Base-by-base conservation (phyloP, 1,284 basidiomycete genomes). In the Malassezia equina region DNA sequence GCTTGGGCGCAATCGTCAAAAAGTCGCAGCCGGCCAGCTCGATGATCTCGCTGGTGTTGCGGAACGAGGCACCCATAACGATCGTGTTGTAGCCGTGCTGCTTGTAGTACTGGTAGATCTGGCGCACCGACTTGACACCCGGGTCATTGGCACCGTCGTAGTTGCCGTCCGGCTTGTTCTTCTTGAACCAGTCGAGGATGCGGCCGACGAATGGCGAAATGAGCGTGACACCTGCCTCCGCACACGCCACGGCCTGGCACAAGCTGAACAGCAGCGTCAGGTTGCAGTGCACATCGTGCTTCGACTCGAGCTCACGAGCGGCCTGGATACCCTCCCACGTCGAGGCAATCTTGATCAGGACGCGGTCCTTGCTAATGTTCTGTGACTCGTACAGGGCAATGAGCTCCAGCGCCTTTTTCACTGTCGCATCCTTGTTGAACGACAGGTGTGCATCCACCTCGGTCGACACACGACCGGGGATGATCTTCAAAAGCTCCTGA, bases 271-370 rank as follows among this genome's bases (percentile, higher is more conserved):
- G 84, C 62, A 98, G 85, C 49, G 94, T 99, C 65, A 99, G 82
- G 81, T 99, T 98, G 82, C 90, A 95, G 75, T 95, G 91, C 77
- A 99, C 96, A 69, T 82, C 83, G 74, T 95, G 85, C 64, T 82
- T 59, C 40, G 45, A 77, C 81, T 99, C 93, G 69, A 99, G 86
- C 78, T 93, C 86, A 63, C 89, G 84, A 45, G 93, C 93, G 63
- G 93, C 93, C 78, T 96, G 93, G 79, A 98, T 98, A 79, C 93
- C 94, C 78, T 96, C 93, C 88, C 89, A 99, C 49, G 91, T 94
- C 34, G 93, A 94, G 28, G 93, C 93, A 70, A 99, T 94, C 81
- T 98, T 98, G 84, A 98, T 95, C 70, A 98, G 81, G 19, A 75
- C 64, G 61, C 93, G 89, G 59, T 96, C 90, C 78, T 88, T 89